Percentiles rank a stretch among this genome's conserved stretches.
Evolutionary conservation across 2,329 filamentous ascomycete genomes (phyloP).

Genomic region (Tricladium varicosporioides): DNA sequence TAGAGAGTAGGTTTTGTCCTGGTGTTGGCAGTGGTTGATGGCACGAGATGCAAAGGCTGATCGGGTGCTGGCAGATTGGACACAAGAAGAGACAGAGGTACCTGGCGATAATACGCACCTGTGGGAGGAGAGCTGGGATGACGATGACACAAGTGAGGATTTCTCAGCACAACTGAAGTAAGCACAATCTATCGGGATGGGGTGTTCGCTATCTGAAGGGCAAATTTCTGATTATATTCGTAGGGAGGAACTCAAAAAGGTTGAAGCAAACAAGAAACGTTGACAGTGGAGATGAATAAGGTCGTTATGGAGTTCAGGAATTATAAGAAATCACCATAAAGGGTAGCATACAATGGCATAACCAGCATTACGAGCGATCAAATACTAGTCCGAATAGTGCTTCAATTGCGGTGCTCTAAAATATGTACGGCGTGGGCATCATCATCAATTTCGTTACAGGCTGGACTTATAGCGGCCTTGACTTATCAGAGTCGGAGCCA

Average conservation of each 20-base stretch:
- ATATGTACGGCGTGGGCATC: conserved; percentile 22
- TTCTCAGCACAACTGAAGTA: conserved; percentile 94
- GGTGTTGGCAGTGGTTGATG: conserved; percentile 1
- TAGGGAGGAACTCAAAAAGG: conserved; percentile 92
- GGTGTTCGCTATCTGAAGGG: not conserved
- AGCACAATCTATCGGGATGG: conserved; percentile 35
- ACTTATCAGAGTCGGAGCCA: conserved; percentile 30
- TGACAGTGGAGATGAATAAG: conserved; percentile 37
- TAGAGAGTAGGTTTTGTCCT: conserved; percentile 67
- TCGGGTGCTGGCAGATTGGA: conserved; percentile 67
- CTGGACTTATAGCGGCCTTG: conserved; percentile 30
- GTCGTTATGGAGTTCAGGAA: conserved; percentile 28
- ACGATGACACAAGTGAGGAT: conserved; percentile 95
- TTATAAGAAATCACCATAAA: conserved; percentile 24
- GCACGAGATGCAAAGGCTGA: conserved; percentile 12
- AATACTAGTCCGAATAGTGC: conserved; percentile 5
- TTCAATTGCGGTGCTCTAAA: conserved; percentile 17
- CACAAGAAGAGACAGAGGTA: conserved; percentile 84
- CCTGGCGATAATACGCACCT: conserved; percentile 77
- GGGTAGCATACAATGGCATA: conserved; percentile 30
- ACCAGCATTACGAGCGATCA: conserved; percentile 21
- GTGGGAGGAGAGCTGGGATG: conserved; percentile 99
- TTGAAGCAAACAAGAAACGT: conserved; percentile 71
- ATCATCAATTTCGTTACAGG: conserved; percentile 27
- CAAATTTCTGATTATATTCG: conserved; percentile 1